phyloP scores from a whole-genome alignment of 1,284 basidiomycete genomes.

The Cutaneotrichosporon sp. region DNA sequence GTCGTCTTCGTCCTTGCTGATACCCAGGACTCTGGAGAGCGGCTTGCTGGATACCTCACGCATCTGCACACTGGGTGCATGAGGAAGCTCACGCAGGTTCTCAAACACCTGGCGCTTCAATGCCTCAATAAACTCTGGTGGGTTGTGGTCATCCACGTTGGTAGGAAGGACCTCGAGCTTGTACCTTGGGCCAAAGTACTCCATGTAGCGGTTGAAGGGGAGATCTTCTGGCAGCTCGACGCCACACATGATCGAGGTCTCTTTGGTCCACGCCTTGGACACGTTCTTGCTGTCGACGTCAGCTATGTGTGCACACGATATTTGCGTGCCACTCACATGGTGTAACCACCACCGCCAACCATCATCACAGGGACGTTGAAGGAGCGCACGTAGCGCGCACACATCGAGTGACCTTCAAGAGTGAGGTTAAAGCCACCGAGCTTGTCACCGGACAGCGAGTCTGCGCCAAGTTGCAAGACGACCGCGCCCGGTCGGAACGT shows the following conservation, averaged over 20 bases:
- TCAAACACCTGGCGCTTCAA: constrained; percentile 73
- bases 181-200: constrained; percentile 97
- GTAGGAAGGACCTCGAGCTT: constrained; percentile 85
- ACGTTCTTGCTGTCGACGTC: constrained; percentile 70
- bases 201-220: constrained; percentile 95
- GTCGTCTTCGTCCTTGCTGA: constrained; percentile 43
- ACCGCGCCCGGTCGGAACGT: constrained; percentile 87
- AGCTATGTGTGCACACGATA: constrained; percentile 49
- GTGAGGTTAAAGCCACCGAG: constrained; percentile 94
- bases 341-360: constrained; percentile 95
- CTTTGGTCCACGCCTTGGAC: constrained; percentile 91
- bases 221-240: constrained; percentile 79
- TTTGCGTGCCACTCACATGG: constrained; percentile 51
- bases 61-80: constrained; percentile 84
- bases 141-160: constrained; percentile 93
- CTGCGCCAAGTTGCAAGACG: constrained; percentile 92
- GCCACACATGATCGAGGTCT: constrained; percentile 90
- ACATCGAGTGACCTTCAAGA: constrained; percentile 86
- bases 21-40: constrained; percentile 43
- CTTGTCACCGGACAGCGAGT: constrained; percentile 93
- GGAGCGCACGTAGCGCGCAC: constrained; percentile 79
- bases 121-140: constrained; percentile 76
- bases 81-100: constrained; percentile 71
- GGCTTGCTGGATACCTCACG: constrained; percentile 69
- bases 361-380: constrained; percentile 86